Evolutionary conservation across 352 stramenopile species (phyloP), one percentile per base, ranked within the genome.

Genomic region (Globisporangium irregulare): DNA sequence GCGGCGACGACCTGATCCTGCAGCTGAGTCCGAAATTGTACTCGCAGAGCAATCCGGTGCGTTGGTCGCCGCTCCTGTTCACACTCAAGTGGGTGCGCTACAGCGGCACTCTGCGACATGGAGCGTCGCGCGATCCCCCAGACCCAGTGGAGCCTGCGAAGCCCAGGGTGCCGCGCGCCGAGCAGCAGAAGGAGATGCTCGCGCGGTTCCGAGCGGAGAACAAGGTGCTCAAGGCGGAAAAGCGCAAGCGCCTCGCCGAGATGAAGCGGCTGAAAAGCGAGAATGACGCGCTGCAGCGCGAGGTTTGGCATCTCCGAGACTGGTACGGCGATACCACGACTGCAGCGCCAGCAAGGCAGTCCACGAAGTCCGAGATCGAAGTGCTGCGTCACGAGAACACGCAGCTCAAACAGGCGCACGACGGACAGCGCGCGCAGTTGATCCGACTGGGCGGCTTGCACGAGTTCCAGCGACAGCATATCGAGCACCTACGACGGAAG

Each of bases 391-490:
- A 48, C 7, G 60, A 66, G 22, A 53, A 59, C 18, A 48, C 57
- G 46, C 60, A 66, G 60, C 46, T 66, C 18, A 32, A 56, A 4
- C 27, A 53, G 15, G 38, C 60, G 43, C 57, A 48, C 18, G 60
- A 66, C 60, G 48, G 46, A 48, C 46, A 66, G 46, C 48, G 59
- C 60, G 60, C 48, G 18, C 43, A 66, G 46, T 41, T 66, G 15
- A 55, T 59, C 60, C 57, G 58, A 27, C 60, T 66, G 20, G 60
- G 60, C 24, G 32, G 60, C 46, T 66, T 41, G 27, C 60, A 66
- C 60, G 60, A 66, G 60, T 66, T 66, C 43, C 60, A 66, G 60
- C 60, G 60, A 48, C 60, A 66, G 29, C 60, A 66, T 41, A 66
- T 66, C 2, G 60, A 66, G 46, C 60, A 66, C 48, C 27, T 66